Evolutionary conservation across 139 green algal genomes (phyloP).

Genomic region (Chlorella sp.): DNA sequence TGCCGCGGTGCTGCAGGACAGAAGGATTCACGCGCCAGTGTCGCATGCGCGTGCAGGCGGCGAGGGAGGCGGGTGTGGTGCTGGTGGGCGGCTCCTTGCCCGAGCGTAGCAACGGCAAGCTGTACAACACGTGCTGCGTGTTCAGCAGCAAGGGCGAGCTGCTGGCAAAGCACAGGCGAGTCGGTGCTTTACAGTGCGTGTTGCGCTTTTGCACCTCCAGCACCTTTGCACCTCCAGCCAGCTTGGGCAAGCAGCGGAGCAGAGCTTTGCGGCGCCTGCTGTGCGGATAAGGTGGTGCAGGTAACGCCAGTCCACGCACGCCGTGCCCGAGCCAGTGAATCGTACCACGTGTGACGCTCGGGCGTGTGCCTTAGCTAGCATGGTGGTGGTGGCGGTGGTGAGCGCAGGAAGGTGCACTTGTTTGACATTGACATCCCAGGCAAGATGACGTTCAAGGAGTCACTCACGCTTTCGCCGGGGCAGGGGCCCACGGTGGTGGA

Average conservation of each 20-base stretch:
- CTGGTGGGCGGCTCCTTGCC: slow-evolving; percentile 84
- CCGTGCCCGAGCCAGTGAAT: not conserved
- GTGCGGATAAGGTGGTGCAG: too few relatives aligned
- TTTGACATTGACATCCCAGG: slow-evolving; percentile 99
- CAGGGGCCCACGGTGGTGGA: slow-evolving; percentile 2
- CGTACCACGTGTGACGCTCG: not conserved
- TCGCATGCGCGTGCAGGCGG: slow-evolving; percentile 8
- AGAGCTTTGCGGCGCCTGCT: too few relatives aligned
- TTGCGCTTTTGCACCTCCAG: too few relatives aligned
- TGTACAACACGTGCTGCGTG: slow-evolving; percentile 99
- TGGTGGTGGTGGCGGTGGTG: too few relatives aligned
- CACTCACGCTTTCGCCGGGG: slow-evolving; percentile 74
- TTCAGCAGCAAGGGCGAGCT: slow-evolving; percentile 69
- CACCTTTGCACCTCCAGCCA: too few relatives aligned
- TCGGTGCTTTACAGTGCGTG: too few relatives aligned
- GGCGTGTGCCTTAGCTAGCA: too few relatives aligned
- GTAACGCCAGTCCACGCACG: too few relatives aligned
- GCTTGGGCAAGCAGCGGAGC: too few relatives aligned
- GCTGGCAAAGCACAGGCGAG: slow-evolving; percentile 84
- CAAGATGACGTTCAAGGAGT: slow-evolving; percentile 97
- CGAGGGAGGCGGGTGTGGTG: slow-evolving; percentile 26
- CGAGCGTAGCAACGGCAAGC: slow-evolving; percentile 54
- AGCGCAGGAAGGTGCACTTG: slow-evolving; percentile 86
- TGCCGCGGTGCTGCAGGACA: too few relatives aligned
- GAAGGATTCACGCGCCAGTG: too few relatives aligned